Evolutionary conservation across 2,329 filamentous ascomycete species (phyloP).

Genomic region (Gnomoniopsis smithogilvyi): DNA sequence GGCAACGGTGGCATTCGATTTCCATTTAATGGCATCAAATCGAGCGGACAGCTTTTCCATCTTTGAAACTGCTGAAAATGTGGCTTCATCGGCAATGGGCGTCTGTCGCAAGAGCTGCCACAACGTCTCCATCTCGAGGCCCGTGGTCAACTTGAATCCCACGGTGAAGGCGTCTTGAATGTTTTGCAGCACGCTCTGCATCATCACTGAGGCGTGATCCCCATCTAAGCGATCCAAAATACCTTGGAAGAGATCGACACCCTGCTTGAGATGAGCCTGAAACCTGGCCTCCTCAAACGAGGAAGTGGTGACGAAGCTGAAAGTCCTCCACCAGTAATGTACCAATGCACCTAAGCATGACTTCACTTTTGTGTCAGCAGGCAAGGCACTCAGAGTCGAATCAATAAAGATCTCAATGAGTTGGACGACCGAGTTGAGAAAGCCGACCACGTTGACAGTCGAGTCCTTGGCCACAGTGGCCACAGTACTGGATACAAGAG

Average conservation of each 20-base stretch:
- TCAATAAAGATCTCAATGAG: constrained; percentile 42
- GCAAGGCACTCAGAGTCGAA: constrained; percentile 13
- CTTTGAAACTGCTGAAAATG: constrained; percentile 44
- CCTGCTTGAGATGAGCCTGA: constrained; percentile 58
- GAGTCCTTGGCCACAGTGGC: constrained; percentile 58
- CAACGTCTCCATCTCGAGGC: constrained; percentile 74
- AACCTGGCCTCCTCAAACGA: constrained; percentile 62
- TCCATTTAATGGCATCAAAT: constrained; percentile 62
- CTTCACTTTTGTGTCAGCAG: constrained; percentile 28
- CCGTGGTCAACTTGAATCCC: constrained; percentile 70
- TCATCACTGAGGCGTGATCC: constrained; percentile 33
- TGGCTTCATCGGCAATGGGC: constrained; percentile 44
- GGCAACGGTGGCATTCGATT: constrained; percentile 45
- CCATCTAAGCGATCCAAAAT: constrained; percentile 26
- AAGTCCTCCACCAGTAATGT: constrained; percentile 54
- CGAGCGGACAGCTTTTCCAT: constrained; percentile 55
- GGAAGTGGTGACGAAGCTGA: constrained; percentile 39
- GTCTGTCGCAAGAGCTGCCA: constrained; percentile 71
- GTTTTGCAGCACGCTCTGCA: constrained; percentile 35
- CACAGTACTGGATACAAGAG: constrained; percentile 51
- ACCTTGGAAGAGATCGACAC: constrained; percentile 39
- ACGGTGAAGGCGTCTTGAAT: constrained; percentile 59
- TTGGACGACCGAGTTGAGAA: constrained; percentile 43
- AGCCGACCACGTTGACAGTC: constrained; percentile 51
- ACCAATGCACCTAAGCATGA: constrained; percentile 37